These are phyloP conservation scores for Priceomyces carsonii DNA, from an alignment of 805 yeast species.

Conservation along the genomic window DNA sequence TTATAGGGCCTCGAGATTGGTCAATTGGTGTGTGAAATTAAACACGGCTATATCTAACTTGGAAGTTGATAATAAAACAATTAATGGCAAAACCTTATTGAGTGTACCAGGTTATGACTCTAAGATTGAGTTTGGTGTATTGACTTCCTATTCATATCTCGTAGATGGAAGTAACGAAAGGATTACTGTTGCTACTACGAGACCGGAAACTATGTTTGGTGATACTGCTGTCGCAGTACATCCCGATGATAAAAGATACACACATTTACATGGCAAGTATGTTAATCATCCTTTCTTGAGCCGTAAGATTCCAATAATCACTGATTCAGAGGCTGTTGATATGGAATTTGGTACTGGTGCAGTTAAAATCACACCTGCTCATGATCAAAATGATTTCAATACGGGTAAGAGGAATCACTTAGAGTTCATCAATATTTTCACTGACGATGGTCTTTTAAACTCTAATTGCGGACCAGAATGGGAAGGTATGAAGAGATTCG, in stretches of 20 bases:
- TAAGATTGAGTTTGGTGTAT: constrained; percentile 92
- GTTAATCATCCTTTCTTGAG: constrained; percentile 89
- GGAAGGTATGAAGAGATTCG: constrained; percentile 89
- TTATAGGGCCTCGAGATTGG: constrained; percentile 89
- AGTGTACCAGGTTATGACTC: constrained; percentile 89
- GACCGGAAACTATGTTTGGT: constrained; percentile 98
- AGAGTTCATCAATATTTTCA: constrained; percentile 85
- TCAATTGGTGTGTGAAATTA: constrained; percentile 94
- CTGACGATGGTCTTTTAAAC: constrained; percentile 89
- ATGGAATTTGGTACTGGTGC: constrained; percentile 99
- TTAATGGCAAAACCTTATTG: constrained; percentile 77
- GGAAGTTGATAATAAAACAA: constrained; percentile 91
- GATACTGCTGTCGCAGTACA: constrained; percentile 98
- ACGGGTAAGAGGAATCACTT: constrained; percentile 93
- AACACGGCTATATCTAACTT: constrained; percentile 95
- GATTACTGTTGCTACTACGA: constrained; percentile 92
- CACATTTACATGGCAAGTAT: constrained; percentile 90
- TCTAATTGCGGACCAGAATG: constrained; percentile 88
- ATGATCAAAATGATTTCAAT: constrained; percentile 93
- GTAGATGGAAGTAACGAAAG: constrained; percentile 85
- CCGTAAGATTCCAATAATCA: constrained; percentile 81
- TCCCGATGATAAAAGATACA: constrained; percentile 91
- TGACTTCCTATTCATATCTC: constrained; percentile 92
- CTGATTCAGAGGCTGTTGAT: constrained; percentile 93
- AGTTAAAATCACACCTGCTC: constrained; percentile 98